Conservation (phyloP, 1,284 basidiomycete genomes). For the Ganoderma lingzhi region DNA sequence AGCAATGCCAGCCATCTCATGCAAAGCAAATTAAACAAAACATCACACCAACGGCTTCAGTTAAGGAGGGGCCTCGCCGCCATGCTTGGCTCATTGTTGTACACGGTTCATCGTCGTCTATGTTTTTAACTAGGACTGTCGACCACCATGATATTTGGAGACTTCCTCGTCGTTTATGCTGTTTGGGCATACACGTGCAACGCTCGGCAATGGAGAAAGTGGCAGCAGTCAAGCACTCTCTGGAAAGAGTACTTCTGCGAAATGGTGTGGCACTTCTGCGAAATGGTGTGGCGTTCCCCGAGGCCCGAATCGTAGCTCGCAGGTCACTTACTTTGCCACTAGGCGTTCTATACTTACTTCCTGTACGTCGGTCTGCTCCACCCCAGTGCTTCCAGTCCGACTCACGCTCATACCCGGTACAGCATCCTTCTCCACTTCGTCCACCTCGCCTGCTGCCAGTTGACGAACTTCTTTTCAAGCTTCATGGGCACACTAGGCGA, state of each 20-base stretch:
- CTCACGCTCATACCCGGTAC: not conserved
- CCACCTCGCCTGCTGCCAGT: not conserved
- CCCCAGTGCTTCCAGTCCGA: not conserved
- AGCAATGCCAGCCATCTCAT: too few species aligned
- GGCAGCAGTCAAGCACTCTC: not conserved
- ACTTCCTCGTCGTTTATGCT: too few species aligned
- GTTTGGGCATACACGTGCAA: not conserved
- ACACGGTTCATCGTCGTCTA: too few species aligned
- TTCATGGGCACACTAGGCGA: slow-evolving; percentile 18
- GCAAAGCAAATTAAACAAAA: too few species aligned
- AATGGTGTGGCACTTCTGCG: not conserved
- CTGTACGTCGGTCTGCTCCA: not conserved
- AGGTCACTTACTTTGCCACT: too few species aligned
- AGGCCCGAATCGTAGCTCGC: not conserved
- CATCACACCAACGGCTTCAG: too few species aligned
- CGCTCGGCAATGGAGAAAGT: not conserved
- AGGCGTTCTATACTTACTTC: slow-evolving; percentile 5
- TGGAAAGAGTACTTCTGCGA: not conserved
- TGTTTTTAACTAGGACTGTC: too few species aligned
- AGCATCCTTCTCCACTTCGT: not conserved
- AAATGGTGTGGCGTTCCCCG: not conserved
- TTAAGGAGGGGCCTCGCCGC: too few species aligned
- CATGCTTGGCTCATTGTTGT: too few species aligned
- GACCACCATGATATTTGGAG: too few species aligned
- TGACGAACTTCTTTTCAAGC: not conserved